Base-by-base conservation (phyloP, 1,139 yeast species). In the Saccharomycopsis crataegensis region DNA sequence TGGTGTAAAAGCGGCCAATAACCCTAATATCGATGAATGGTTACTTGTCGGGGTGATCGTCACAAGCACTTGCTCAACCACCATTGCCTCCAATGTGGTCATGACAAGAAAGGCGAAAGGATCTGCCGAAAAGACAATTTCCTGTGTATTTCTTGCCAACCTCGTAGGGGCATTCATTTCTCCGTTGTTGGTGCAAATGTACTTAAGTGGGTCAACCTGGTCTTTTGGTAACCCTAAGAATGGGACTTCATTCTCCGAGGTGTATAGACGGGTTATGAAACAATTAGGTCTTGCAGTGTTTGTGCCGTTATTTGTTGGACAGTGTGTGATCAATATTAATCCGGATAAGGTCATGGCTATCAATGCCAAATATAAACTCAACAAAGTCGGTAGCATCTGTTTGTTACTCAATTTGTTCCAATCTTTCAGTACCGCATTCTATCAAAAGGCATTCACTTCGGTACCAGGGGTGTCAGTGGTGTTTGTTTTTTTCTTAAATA, bases 81-180 rank as follows among this genome's bases (percentile, higher is more conserved):
- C 96, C 0, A 95, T 89, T 17, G 82, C 93, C 0, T 89, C 91
- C 4, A 89, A 89, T 65, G 96, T 89, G 49, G 91, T 89, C 33
- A 88, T 89, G 96, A 89, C 97, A n/a, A 78, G 78, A 53, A 76
- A 75, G 55, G 91, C 95, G 0, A 82, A 83, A 61, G 96, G 96
- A 6, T 87, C 88, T 66, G 91, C 82, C 59, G 71, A 86, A 32
- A 70, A 89, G 54, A 84, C 96, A 28, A 71, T 88, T 12, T 84
- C 94, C 67, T 96, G 88, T 65, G 96, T 89, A 22, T 81, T 88
- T 56, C 76, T 89, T 46, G 96, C 96, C 1, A 89, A 90, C 64
- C 65, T 89, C 49, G 65, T 88, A 43, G 96, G 96, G 4, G 94
- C 95, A 0, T 89, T 89, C 62, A 73, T 90, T 33, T 86, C 96